Conservation (phyloP, 148 eudicot genomes). For the Silene conica region DNA sequence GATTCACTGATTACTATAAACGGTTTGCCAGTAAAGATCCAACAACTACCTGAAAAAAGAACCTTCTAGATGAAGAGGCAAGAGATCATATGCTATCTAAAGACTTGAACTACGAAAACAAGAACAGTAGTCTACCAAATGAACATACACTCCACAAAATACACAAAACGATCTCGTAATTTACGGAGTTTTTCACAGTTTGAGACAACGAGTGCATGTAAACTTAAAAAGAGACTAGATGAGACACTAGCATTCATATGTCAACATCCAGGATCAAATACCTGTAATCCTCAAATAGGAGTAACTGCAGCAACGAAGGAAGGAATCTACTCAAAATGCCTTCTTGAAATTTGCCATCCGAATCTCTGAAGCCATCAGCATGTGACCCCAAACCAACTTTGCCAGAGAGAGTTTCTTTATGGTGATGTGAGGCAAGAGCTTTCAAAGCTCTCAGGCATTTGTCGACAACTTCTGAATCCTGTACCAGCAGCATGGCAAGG, state of each 20-base stretch:
- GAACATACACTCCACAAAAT: background rate
- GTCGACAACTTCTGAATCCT: slow-evolving; percentile 79
- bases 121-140: background rate
- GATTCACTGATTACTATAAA: background rate
- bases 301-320: slow-evolving; percentile 69
- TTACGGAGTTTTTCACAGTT: background rate
- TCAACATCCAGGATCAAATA: slow-evolving; percentile 15
- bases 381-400: slow-evolving; percentile 71
- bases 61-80: background rate
- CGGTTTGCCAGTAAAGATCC: background rate
- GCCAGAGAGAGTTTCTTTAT: slow-evolving; percentile 66
- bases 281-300: slow-evolving; percentile 96
- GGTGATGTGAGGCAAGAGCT: slow-evolving; percentile 85
- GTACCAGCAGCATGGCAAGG: slow-evolving; percentile 11
- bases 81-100: background rate
- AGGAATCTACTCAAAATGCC: slow-evolving; percentile 77
- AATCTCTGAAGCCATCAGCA: slow-evolving; percentile 54
- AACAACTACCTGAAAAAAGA: background rate
- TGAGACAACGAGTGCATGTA: background rate
- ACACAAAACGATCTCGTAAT: background rate
- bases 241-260: background rate
- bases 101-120: background rate
- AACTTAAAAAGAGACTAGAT: background rate
- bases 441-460: slow-evolving; percentile 74
- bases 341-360: slow-evolving; percentile 64